Percentiles rank a stretch among this genome's conserved stretches.
phyloP scores from a whole-genome alignment of 1,284 basidiomycete species.

The Vanrija pseudolonga region DNA sequence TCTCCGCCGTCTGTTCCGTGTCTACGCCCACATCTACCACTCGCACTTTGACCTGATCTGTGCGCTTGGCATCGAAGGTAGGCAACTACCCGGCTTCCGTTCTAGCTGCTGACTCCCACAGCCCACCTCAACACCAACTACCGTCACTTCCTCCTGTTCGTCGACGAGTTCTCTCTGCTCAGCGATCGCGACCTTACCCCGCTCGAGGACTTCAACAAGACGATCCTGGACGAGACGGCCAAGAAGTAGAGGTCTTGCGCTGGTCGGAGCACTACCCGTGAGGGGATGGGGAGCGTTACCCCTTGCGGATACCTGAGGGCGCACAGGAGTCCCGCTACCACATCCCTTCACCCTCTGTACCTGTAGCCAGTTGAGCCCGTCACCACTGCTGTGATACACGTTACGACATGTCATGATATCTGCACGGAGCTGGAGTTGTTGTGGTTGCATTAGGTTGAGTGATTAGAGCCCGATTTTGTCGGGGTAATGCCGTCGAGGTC shows the following conservation, averaged over 20 bases:
- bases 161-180: slow-evolving; percentile 96
- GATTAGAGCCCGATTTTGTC: too few relatives aligned
- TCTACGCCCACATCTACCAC: slow-evolving; percentile 99
- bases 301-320: too few relatives aligned
- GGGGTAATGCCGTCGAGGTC: too few relatives aligned
- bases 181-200: slow-evolving; percentile 96
- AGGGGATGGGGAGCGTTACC: too few relatives aligned
- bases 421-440: too few relatives aligned
- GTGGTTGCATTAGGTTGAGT: too few relatives aligned
- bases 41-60: slow-evolving; percentile 99
- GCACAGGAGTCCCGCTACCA: too few relatives aligned
- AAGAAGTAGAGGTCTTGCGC: slow-evolving; percentile 7
- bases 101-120: slow-evolving; percentile 36
- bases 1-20: slow-evolving; percentile 85
- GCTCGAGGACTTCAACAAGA: slow-evolving; percentile 92
- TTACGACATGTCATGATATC: too few relatives aligned
- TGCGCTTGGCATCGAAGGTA: slow-evolving; percentile 95
- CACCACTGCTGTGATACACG: too few relatives aligned
- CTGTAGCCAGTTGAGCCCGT: too few relatives aligned
- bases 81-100: slow-evolving; percentile 16
- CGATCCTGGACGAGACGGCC: slow-evolving; percentile 71
- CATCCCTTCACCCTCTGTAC: too few relatives aligned
- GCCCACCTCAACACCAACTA: slow-evolving; percentile 99
- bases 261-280: too few relatives aligned
- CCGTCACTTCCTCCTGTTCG: slow-evolving; percentile 94